These are phyloP conservation scores for Apiosordaria backusii DNA, from an alignment of 495 filamentous ascomycete species.

Conservation along the genomic window DNA sequence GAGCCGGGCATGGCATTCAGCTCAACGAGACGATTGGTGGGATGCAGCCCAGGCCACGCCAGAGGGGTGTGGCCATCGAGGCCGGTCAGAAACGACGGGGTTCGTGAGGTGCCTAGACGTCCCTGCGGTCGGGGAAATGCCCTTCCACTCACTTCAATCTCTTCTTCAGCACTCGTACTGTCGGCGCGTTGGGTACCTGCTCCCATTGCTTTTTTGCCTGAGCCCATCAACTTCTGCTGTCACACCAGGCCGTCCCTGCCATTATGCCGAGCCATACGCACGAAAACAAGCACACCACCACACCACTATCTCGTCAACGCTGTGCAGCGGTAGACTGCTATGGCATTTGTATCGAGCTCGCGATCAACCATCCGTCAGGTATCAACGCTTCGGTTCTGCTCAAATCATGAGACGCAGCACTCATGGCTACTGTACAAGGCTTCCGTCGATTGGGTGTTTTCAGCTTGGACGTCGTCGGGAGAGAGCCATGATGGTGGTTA, in stretches of 20 bases:
- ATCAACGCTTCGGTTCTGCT: neutral
- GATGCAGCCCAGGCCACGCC: slow-evolving; percentile 15
- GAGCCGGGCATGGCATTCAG: slow-evolving; percentile 9
- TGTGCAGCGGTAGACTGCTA: neutral
- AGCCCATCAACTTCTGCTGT: neutral
- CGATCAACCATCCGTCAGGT: neutral
- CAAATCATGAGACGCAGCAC: neutral
- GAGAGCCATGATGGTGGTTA: neutral
- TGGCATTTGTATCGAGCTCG: neutral
- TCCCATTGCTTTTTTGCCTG: too few species aligned
- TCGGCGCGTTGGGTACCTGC: neutral
- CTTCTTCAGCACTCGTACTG: neutral
- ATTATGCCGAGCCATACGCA: slow-evolving; percentile 14
- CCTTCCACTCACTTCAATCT: neutral
- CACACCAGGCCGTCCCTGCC: slow-evolving; percentile 5
- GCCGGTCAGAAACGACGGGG: slow-evolving; percentile 20
- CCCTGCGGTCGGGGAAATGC: slow-evolving; percentile 15
- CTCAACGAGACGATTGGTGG: slow-evolving; percentile 27
- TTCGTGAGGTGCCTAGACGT: slow-evolving; percentile 7
- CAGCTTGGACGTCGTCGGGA: too few species aligned
- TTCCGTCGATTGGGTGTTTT: neutral
- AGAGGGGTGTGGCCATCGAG: slow-evolving; percentile 26
- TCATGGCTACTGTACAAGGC: neutral
- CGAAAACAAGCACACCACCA: slow-evolving; percentile 18
- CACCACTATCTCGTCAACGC: slow-evolving; percentile 7